A percentile compares a stretch with the other conserved stretches of the same genome.
phyloP scores from a whole-genome alignment of 1,284 basidiomycete genomes.

The Pyrrhoderma lamaoense region DNA sequence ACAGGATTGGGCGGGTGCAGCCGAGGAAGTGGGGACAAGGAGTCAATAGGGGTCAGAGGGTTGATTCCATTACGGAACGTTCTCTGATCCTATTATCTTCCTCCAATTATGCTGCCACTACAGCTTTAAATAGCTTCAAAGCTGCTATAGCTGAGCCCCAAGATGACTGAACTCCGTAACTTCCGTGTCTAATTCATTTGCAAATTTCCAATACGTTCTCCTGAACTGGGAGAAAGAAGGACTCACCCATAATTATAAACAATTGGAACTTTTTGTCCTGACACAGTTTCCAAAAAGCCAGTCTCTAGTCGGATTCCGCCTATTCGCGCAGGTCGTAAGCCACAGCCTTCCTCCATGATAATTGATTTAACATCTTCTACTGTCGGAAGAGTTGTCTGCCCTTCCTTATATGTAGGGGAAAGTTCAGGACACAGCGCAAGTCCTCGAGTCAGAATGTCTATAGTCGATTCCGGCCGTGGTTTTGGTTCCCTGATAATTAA shows the following conservation, averaged over 20 bases:
- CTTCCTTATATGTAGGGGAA: constrained; percentile 34
- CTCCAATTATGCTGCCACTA: neutral
- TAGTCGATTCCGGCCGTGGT: constrained; percentile 53
- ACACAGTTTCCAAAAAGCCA: constrained; percentile 25
- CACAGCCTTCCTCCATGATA: constrained; percentile 63
- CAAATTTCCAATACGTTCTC: constrained; percentile 16
- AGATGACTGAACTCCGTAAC: constrained; percentile 39
- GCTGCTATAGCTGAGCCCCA: constrained; percentile 42
- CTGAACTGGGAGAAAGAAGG: neutral
- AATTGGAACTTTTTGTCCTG: constrained; percentile 28
- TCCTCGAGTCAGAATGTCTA: constrained; percentile 49
- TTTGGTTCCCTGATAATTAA: constrained; percentile 37
- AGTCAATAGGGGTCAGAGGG: too few relatives aligned
- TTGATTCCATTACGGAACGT: neutral
- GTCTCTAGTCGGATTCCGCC: constrained; percentile 39
- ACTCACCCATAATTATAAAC: constrained; percentile 43
- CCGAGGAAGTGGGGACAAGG: too few relatives aligned
- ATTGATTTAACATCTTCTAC: constrained; percentile 56
- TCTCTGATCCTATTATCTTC: neutral
- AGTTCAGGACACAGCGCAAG: constrained; percentile 61
- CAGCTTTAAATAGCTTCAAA: constrained; percentile 41
- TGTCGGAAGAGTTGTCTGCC: constrained; percentile 37
- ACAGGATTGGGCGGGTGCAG: too few relatives aligned
- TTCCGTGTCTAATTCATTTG: constrained; percentile 33
- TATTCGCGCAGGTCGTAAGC: constrained; percentile 39